A percentile compares a stretch with the other conserved stretches of the same genome.
These are phyloP conservation scores for Monosporozyma siamensis DNA, from an alignment of 805 yeast genomes.

Conservation along the genomic window DNA sequence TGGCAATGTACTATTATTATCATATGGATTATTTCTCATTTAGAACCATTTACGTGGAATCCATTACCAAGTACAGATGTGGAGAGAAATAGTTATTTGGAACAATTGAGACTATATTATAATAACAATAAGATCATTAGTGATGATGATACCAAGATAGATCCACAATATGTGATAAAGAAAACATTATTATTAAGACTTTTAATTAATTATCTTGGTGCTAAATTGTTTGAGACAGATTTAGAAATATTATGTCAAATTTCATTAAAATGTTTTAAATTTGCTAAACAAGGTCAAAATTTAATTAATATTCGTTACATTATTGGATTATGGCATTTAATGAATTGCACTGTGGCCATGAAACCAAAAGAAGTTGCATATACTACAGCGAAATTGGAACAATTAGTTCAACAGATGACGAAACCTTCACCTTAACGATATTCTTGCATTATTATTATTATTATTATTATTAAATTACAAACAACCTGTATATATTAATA, in stretches of 20 bases:
- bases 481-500: background rate
- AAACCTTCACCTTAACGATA: no score
- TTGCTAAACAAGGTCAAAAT: conserved; percentile 16
- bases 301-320: conserved; percentile 20
- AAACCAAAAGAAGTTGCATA: conserved; percentile 23
- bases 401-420: conserved; percentile 8
- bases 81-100: conserved; percentile 13
- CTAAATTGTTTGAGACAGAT: conserved; percentile 25
- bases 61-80: conserved; percentile 24
- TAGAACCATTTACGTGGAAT: conserved; percentile 25
- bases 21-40: conserved; percentile 25
- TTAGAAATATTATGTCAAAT: conserved; percentile 18
- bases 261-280: conserved; percentile 23
- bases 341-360: conserved; percentile 27
- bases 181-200: conserved; percentile 21
- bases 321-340: conserved; percentile 27
- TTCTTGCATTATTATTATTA: background rate
- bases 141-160: background rate
- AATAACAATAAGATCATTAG: conserved; percentile 14
- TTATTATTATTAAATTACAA: background rate
- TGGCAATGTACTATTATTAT: conserved; percentile 24
- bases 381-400: conserved; percentile 20
- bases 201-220: conserved; percentile 25
- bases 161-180: conserved; percentile 14
- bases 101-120: conserved; percentile 17